A percentile compares a stretch with the other conserved stretches of the same genome.
phyloP scores from a whole-genome alignment of 2,329 filamentous ascomycete species.

The Neonectria ditissima region DNA sequence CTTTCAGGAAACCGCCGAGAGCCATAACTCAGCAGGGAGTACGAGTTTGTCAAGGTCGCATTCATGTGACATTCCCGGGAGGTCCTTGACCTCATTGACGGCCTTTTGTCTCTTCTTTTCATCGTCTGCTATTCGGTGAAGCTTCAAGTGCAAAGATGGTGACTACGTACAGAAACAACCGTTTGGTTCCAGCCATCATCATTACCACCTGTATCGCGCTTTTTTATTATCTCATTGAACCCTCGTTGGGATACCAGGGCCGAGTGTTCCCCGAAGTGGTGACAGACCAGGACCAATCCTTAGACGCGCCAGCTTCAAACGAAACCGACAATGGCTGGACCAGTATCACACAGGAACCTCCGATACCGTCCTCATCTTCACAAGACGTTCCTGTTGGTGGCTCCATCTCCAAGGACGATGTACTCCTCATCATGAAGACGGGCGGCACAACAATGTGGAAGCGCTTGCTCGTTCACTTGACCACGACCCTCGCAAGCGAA shows the following conservation, averaged over 20 bases:
- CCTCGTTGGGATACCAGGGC: constrained; percentile 24
- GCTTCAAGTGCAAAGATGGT: constrained; percentile 22
- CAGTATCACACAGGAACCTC: background rate
- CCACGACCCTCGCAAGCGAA: constrained; percentile 29
- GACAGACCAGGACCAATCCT: background rate
- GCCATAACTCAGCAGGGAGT: background rate
- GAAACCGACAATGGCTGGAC: background rate
- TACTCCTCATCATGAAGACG: constrained; percentile 43
- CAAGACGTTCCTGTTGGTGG: background rate
- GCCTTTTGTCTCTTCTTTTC: constrained; percentile 1
- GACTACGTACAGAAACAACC: constrained; percentile 42
- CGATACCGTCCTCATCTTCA: background rate
- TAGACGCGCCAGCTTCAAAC: background rate
- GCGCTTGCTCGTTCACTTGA: constrained; percentile 41
- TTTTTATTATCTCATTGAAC: constrained; percentile 36
- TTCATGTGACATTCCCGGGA: background rate
- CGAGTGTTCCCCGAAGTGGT: background rate
- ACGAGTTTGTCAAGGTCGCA: background rate
- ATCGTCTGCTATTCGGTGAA: background rate
- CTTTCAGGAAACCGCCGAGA: constrained; percentile 14
- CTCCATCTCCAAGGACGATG: constrained; percentile 30
- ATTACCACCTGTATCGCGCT: constrained; percentile 34
- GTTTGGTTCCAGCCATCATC: constrained; percentile 38
- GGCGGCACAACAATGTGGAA: constrained; percentile 44
- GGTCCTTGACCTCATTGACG: background rate